These are phyloP conservation scores for Mucor ambiguus DNA, from an alignment of 371 early-diverging fungal genomes.

Conservation along the genomic window DNA sequence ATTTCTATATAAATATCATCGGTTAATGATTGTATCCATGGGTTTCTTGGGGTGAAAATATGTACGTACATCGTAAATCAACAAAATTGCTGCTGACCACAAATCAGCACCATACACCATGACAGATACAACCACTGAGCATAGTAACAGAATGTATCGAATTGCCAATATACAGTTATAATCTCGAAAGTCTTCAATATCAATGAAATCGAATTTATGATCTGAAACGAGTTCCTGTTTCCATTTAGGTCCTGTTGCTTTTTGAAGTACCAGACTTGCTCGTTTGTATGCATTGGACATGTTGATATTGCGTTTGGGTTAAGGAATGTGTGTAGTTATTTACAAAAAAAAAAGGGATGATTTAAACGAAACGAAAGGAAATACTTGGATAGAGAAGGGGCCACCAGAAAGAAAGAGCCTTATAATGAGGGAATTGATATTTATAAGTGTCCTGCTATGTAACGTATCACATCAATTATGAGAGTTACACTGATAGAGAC, in stretches of 20 bases:
- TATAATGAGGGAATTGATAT: not conserved
- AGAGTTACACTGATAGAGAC: slow-evolving; percentile 10
- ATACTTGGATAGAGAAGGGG: not conserved
- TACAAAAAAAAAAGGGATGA: not conserved
- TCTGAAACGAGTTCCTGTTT: slow-evolving; percentile 80
- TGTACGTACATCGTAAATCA: slow-evolving; percentile 38
- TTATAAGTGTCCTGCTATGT: not conserved
- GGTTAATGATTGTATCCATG: not conserved
- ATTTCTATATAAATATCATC: slow-evolving; percentile 19
- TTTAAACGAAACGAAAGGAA: not conserved
- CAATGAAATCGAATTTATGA: slow-evolving; percentile 89
- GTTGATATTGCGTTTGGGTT: not conserved
- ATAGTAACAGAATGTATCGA: slow-evolving; percentile 64
- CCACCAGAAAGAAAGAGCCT: not conserved
- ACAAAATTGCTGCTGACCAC: slow-evolving; percentile 64
- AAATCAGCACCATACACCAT: slow-evolving; percentile 76
- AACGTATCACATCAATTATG: slow-evolving; percentile 18
- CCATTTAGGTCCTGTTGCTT: slow-evolving; percentile 62
- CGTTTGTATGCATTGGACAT: slow-evolving; percentile 15
- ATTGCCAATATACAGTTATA: slow-evolving; percentile 42
- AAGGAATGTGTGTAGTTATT: slow-evolving; percentile 1
- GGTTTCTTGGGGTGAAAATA: not conserved
- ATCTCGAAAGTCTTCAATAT: slow-evolving; percentile 77
- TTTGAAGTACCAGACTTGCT: slow-evolving; percentile 15
- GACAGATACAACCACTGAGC: slow-evolving; percentile 72